Conservation (phyloP, 2,329 filamentous ascomycete genomes). For the Colletotrichum nymphaeae region DNA sequence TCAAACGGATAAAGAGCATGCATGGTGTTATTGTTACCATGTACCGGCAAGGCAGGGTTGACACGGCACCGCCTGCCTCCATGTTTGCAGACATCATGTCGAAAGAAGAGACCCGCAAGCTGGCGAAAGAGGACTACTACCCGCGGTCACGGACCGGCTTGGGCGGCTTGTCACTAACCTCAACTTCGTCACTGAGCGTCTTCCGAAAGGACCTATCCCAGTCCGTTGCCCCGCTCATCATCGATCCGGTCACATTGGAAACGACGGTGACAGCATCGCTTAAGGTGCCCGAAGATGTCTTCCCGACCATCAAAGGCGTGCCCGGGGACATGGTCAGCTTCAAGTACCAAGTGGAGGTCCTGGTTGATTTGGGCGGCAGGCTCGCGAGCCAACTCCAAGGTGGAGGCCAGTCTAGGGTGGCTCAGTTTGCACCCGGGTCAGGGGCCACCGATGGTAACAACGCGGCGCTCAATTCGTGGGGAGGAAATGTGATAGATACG, state of each 20-base stretch:
- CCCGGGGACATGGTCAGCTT: slow-evolving; percentile 96
- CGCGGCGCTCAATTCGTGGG: slow-evolving; percentile 64
- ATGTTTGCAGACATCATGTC: slow-evolving; percentile 64
- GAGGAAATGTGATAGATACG: slow-evolving; percentile 84
- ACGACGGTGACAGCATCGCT: slow-evolving; percentile 86
- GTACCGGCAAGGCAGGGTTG: slow-evolving; percentile 90
- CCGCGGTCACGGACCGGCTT: slow-evolving; percentile 89
- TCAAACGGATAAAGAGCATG: slow-evolving; percentile 88
- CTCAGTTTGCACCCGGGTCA: slow-evolving; percentile 41
- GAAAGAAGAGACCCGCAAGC: slow-evolving; percentile 73
- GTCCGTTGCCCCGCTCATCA: slow-evolving; percentile 86
- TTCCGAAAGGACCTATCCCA: slow-evolving; percentile 96
- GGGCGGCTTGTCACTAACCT: slow-evolving; percentile 86
- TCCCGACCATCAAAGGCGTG: slow-evolving; percentile 90
- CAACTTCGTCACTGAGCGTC: slow-evolving; percentile 87
- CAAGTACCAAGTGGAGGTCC: slow-evolving; percentile 91
- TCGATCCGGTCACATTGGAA: slow-evolving; percentile 83
- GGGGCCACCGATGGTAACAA: slow-evolving; percentile 51
- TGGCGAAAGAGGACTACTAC: slow-evolving; percentile 85
- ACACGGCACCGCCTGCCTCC: slow-evolving; percentile 72
- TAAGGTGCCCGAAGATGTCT: slow-evolving; percentile 88
- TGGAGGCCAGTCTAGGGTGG: slow-evolving; percentile 64
- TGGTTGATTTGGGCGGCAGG: slow-evolving; percentile 91
- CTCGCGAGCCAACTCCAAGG: slow-evolving; percentile 78
- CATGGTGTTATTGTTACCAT: slow-evolving; percentile 93